phyloP scores from a whole-genome alignment of 1,139 yeast species.

The Sugiyamaella grinbergsii region DNA sequence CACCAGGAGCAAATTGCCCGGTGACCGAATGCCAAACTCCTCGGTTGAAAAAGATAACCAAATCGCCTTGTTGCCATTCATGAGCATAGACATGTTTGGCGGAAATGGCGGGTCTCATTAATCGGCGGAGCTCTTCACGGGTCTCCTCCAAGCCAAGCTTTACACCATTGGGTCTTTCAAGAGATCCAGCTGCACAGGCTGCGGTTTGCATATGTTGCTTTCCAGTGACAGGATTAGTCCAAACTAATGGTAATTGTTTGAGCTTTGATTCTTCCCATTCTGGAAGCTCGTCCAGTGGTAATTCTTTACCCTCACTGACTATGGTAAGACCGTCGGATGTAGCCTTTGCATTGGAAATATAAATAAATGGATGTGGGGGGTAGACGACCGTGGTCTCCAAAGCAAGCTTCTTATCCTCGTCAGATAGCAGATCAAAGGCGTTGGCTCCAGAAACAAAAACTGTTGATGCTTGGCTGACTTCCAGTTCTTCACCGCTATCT shows the following conservation, averaged over 20 bases:
- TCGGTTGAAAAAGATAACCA: conserved; percentile 80
- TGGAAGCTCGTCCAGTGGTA: conserved; percentile 66
- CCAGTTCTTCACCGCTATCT: conserved; percentile 63
- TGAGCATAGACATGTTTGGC: conserved; percentile 77
- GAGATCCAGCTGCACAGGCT: conserved; percentile 76
- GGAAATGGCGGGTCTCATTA: conserved; percentile 84
- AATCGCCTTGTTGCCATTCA: conserved; percentile 78
- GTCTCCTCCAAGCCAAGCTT: conserved; percentile 67
- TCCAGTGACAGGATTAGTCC: conserved; percentile 90
- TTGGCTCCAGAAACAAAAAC: conserved; percentile 81
- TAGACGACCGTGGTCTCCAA: conserved; percentile 75
- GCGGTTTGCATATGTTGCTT: conserved; percentile 82
- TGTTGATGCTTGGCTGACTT: conserved; percentile 80
- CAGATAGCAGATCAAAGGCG: conserved; percentile 66
- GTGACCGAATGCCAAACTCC: conserved; percentile 92
- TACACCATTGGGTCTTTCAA: conserved; percentile 61
- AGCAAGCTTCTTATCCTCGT: conserved; percentile 72
- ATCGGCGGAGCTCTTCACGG: conserved; percentile 63
- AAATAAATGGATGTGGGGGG: conserved; percentile 90
- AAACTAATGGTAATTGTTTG: conserved; percentile 77
- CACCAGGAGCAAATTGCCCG: conserved; percentile 78
- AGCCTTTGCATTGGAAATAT: conserved; percentile 76
- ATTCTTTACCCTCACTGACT: conserved; percentile 77
- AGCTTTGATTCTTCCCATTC: conserved; percentile 77
- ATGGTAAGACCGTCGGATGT: conserved; percentile 84